Percentiles rank a stretch among this genome's conserved stretches.
Evolutionary conservation across 164 flowering plant species (phyloP).

Genomic region (Magnolia officinalis): DNA sequence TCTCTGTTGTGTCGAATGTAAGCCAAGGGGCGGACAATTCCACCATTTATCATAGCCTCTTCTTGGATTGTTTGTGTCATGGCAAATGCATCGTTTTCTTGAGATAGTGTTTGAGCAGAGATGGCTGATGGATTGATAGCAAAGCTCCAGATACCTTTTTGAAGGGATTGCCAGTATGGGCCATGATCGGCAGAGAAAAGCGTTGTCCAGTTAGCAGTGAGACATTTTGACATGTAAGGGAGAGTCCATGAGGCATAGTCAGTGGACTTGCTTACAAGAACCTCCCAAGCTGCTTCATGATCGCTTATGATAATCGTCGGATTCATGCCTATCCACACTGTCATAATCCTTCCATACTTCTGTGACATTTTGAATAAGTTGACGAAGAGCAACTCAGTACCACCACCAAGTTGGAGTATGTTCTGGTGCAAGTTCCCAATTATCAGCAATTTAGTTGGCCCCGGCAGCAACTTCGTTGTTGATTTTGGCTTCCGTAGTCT

Average conservation of each 20-base stretch:
- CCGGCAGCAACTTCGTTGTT: not conserved
- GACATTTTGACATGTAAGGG: not conserved
- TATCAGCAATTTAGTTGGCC: not conserved
- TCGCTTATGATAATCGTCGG: conserved; percentile 9
- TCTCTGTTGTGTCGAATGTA: too few species aligned
- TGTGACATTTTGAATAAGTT: not conserved
- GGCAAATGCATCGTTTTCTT: too few species aligned
- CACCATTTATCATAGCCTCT: too few species aligned
- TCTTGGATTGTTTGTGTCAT: too few species aligned
- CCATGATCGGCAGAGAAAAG: too few species aligned
- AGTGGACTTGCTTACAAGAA: conserved; percentile 5
- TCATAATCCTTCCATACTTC: not conserved
- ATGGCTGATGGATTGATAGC: too few species aligned
- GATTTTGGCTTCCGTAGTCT: too few species aligned
- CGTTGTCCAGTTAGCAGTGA: not conserved
- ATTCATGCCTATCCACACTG: conserved; percentile 4
- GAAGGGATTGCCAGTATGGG: too few species aligned
- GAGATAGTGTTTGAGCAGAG: too few species aligned
- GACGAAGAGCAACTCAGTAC: too few species aligned
- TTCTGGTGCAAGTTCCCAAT: not conserved
- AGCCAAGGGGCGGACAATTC: too few species aligned
- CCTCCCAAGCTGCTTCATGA: conserved; percentile 12
- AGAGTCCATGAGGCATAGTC: conserved; percentile 3
- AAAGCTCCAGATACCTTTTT: not conserved
- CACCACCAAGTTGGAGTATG: too few species aligned